These are phyloP conservation scores for Agaricus bisporus DNA, from an alignment of 768 basidiomycete species.

Conservation along the genomic window DNA sequence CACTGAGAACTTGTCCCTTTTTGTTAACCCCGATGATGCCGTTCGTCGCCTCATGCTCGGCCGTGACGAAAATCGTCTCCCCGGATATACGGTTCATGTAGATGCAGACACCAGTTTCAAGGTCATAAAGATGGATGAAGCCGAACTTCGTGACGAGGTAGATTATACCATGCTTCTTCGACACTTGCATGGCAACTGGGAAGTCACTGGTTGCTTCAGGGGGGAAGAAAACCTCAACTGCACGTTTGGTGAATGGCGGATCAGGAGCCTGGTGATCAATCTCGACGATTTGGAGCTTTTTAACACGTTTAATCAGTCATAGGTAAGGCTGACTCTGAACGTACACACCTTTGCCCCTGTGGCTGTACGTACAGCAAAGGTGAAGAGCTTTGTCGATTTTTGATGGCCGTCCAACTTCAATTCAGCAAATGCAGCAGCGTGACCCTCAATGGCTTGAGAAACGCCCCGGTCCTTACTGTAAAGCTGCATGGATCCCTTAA, in stretches of 20 bases:
- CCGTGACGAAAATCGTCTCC: constrained; percentile 98
- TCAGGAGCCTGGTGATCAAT: constrained; percentile 94
- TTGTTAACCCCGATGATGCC: constrained; percentile 99
- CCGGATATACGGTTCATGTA: constrained; percentile 99
- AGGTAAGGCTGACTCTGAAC: not conserved
- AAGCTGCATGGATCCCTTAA: constrained; percentile 97
- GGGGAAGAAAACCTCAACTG: constrained; percentile 98
- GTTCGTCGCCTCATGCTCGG: constrained; percentile 88
- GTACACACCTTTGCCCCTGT: constrained; percentile 87
- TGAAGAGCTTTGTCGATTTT: constrained; percentile 83
- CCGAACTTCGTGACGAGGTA: constrained; percentile 99
- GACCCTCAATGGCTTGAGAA: constrained; percentile 97
- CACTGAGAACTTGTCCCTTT: constrained; percentile 97
- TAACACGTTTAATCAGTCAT: constrained; percentile 8
- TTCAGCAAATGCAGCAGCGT: constrained; percentile 94
- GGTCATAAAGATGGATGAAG: constrained; percentile 98
- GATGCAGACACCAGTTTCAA: constrained; percentile 93
- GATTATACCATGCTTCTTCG: constrained; percentile 92
- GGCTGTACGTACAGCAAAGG: constrained; percentile 94
- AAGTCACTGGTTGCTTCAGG: constrained; percentile 98
- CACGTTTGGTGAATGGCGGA: constrained; percentile 93
- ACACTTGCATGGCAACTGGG: constrained; percentile 99
- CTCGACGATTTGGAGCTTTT: constrained; percentile 93
- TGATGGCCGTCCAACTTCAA: constrained; percentile 87
- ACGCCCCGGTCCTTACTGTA: constrained; percentile 91